Percentiles rank a stretch among this genome's conserved stretches.
phyloP scores from a whole-genome alignment of 352 stramenopile genomes.

The Pythium phragmitis region DNA sequence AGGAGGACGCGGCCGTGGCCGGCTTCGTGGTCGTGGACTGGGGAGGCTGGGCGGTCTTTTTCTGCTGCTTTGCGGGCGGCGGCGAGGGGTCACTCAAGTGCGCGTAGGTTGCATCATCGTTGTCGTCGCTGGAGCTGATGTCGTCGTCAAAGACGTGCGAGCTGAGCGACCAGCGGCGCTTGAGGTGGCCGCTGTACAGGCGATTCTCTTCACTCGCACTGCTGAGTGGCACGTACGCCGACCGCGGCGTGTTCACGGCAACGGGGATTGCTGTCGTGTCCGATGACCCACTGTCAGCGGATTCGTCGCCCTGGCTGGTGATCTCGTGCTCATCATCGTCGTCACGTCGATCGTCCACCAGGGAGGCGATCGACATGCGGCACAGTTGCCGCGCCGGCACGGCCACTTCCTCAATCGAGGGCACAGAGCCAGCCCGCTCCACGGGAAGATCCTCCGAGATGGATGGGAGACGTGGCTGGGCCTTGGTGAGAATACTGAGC shows the following conservation, averaged over 20 bases:
- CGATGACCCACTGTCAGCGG: not conserved
- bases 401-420: conserved; percentile 4
- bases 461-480: not conserved
- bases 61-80: conserved; percentile 35
- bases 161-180: conserved; percentile 2
- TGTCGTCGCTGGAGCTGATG: conserved; percentile 14
- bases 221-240: conserved; percentile 8
- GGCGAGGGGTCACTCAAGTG: conserved; percentile 22
- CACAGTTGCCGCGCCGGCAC: conserved; percentile 7
- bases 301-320: not conserved
- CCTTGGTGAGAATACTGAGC: not conserved
- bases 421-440: not conserved
- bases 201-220: conserved; percentile 13
- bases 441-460: not conserved
- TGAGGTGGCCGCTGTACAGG: not conserved
- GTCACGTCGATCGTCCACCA: conserved; percentile 4
- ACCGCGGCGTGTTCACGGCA: not conserved
- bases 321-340: conserved; percentile 1
- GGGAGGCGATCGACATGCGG: conserved; percentile 16
- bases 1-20: not conserved
- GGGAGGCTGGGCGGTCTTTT: conserved; percentile 25
- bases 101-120: conserved; percentile 25
- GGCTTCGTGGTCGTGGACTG: conserved; percentile 30
- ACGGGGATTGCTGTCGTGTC: not conserved
- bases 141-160: conserved; percentile 21